These are phyloP conservation scores for Boletus rubroflammeus DNA, from an alignment of 768 basidiomycete genomes.

Conservation along the genomic window DNA sequence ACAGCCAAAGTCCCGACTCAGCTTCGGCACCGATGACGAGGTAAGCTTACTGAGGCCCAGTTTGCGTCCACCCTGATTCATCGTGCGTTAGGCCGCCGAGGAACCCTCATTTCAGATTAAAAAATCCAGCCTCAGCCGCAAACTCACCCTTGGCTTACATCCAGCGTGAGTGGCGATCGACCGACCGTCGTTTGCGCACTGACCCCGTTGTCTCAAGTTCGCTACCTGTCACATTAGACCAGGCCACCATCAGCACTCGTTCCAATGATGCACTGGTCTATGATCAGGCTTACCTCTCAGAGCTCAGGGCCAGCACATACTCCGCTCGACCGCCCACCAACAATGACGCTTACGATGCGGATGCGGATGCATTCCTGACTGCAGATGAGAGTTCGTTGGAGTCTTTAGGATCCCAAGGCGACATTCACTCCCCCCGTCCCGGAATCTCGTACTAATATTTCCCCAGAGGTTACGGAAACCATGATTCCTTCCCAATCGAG, in stretches of 20 bases:
- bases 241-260: slow-evolving; percentile 46
- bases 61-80: slow-evolving; percentile 24
- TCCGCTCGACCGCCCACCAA: slow-evolving; percentile 44
- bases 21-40: slow-evolving; percentile 73
- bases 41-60: slow-evolving; percentile 36
- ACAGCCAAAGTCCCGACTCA: slow-evolving; percentile 64
- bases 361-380: slow-evolving; percentile 47
- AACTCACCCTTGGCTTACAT: slow-evolving; percentile 54
- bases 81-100: slow-evolving; percentile 45
- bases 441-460: not conserved
- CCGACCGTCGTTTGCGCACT: not conserved
- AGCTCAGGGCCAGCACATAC: slow-evolving; percentile 76
- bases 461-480: slow-evolving; percentile 38
- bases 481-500: slow-evolving; percentile 68
- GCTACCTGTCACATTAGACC: slow-evolving; percentile 48
- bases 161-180: slow-evolving; percentile 39
- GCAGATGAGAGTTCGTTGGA: slow-evolving; percentile 40
- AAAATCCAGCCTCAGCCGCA: slow-evolving; percentile 73
- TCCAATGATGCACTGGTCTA: slow-evolving; percentile 58
- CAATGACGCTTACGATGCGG: slow-evolving; percentile 45
- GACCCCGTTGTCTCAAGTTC: slow-evolving; percentile 27
- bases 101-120: slow-evolving; percentile 74
- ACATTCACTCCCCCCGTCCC: not conserved
- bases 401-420: slow-evolving; percentile 30
- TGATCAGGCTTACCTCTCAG: slow-evolving; percentile 65